Conservation (phyloP, 2,329 filamentous ascomycete genomes). For the Aspergillus pseudonomiae region DNA sequence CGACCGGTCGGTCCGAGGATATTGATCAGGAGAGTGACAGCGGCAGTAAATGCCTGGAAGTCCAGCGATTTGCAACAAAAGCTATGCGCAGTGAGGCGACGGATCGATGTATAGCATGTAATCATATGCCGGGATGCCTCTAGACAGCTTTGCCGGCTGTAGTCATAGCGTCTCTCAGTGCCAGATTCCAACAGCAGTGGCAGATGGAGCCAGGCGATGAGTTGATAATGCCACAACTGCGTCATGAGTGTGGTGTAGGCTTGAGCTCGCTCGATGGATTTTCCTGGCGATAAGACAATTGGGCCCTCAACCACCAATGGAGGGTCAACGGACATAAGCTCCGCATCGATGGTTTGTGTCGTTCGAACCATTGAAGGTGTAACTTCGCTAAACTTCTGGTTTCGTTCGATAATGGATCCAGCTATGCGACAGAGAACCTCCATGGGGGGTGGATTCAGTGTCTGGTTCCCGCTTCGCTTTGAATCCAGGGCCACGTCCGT, state of each 20-base stretch:
- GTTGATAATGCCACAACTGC: background rate
- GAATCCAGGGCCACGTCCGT: background rate
- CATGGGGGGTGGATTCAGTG: background rate
- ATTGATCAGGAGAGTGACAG: background rate
- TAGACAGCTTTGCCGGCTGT: background rate
- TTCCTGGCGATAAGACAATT: background rate
- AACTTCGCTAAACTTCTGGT: background rate
- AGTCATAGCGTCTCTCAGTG: background rate
- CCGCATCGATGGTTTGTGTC: background rate
- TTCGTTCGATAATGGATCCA: background rate
- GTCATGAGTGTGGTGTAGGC: background rate
- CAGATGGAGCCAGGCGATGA: background rate
- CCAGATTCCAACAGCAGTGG: background rate
- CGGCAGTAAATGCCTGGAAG: background rate
- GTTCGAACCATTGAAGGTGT: background rate
- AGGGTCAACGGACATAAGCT: background rate
- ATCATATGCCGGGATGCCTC: background rate
- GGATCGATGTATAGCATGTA: background rate
- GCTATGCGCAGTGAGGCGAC: background rate
- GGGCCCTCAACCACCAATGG: background rate
- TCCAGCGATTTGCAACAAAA: background rate
- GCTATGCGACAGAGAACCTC: background rate
- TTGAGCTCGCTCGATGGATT: background rate
- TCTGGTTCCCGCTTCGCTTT: background rate
- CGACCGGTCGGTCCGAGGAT: background rate